Evolutionary conservation across 495 filamentous ascomycete genomes (phyloP).

Genomic region (Amorphotheca resinae): DNA sequence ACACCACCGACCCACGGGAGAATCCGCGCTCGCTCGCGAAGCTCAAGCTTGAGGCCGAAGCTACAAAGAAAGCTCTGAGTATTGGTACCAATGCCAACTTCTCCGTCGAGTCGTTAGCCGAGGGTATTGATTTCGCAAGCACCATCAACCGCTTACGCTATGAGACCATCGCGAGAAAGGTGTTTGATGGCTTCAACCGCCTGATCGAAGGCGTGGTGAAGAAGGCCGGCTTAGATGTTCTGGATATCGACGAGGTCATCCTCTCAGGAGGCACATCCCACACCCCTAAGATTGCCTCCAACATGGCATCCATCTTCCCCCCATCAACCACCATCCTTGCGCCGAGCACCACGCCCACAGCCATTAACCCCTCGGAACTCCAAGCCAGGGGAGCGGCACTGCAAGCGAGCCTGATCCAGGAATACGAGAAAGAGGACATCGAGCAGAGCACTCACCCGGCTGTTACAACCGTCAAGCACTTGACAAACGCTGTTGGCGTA

Average conservation of each 20-base stretch:
- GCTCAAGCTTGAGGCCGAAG: constrained; percentile 82
- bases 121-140: constrained; percentile 80
- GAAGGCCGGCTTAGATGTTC: constrained; percentile 83
- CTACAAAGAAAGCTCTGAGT: constrained; percentile 78
- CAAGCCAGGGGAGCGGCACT: constrained; percentile 83
- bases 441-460: constrained; percentile 91
- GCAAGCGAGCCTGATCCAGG: constrained; percentile 83
- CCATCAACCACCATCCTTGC: constrained; percentile 66
- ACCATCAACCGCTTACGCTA: constrained; percentile 89
- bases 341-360: constrained; percentile 58
- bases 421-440: constrained; percentile 87
- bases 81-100: constrained; percentile 78
- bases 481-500: constrained; percentile 78
- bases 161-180: constrained; percentile 74
- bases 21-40: constrained; percentile 76
- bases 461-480: constrained; percentile 86
- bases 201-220: constrained; percentile 73
- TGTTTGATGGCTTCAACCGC: constrained; percentile 75
- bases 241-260: constrained; percentile 93
- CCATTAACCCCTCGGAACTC: constrained; percentile 90
- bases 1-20: constrained; percentile 76
- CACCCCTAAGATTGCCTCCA: constrained; percentile 79
- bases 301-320: constrained; percentile 68
- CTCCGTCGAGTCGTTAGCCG: constrained; percentile 76
- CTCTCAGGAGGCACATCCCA: constrained; percentile 86